These are phyloP conservation scores for Linaria vulgaris DNA, from an alignment of 257 asterid species.

Conservation along the genomic window DNA sequence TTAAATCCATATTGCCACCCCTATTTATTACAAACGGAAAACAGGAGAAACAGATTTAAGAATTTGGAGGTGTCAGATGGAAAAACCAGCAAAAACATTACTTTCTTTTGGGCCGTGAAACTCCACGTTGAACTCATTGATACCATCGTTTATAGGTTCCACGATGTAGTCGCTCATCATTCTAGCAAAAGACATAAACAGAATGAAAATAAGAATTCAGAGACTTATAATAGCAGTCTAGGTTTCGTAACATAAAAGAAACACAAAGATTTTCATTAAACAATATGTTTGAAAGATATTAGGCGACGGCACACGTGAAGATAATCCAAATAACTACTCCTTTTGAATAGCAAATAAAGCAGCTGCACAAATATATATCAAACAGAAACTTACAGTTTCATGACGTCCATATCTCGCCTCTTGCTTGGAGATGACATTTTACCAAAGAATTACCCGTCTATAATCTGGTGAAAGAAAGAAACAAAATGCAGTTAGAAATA, in stretches of 20 bases:
- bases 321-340: background rate
- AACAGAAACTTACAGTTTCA: slow-evolving; percentile 68
- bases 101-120: slow-evolving; percentile 98
- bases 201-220: background rate
- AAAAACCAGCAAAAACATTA: slow-evolving; percentile 30
- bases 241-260: background rate
- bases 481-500: slow-evolving; percentile 4
- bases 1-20: too few species aligned
- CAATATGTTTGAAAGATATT: background rate
- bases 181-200: slow-evolving; percentile 39
- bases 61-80: slow-evolving; percentile 4
- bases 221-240: background rate
- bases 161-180: slow-evolving; percentile 93
- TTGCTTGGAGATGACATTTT: slow-evolving; percentile 92
- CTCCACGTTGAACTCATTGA: slow-evolving; percentile 78
- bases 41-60: too few species aligned
- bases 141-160: slow-evolving; percentile 82
- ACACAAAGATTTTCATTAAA: too few species aligned
- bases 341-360: background rate
- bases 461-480: slow-evolving; percentile 19
- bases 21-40: too few species aligned
- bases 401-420: slow-evolving; percentile 94
- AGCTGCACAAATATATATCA: background rate
- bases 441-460: slow-evolving; percentile 13
- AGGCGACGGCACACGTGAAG: slow-evolving; percentile 5